These are phyloP conservation scores for Penstemon eatonii DNA, from an alignment of 257 asterid genomes.

Conservation along the genomic window DNA sequence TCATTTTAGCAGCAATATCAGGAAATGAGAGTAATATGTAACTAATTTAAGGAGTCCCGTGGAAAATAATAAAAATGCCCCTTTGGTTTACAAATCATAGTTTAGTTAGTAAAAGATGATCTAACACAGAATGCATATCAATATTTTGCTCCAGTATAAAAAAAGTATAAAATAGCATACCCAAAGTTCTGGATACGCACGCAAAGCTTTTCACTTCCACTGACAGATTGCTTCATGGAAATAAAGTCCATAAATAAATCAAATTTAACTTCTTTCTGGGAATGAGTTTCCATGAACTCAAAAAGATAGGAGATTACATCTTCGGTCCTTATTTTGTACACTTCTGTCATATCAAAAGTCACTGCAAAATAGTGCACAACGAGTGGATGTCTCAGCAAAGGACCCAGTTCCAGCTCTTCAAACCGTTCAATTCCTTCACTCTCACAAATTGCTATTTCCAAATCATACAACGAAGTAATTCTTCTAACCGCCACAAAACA, in stretches of 20 bases:
- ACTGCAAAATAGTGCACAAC: constrained; percentile 68
- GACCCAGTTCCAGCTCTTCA: constrained; percentile 92
- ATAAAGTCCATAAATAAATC: constrained; percentile 68
- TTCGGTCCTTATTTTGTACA: constrained; percentile 62
- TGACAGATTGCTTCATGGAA: constrained; percentile 54
- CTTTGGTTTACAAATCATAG: background rate
- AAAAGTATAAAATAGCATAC: constrained; percentile 40
- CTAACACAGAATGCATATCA: constrained; percentile 3
- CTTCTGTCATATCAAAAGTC: constrained; percentile 57
- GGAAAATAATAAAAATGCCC: constrained; percentile 5
- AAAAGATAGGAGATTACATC: constrained; percentile 64
- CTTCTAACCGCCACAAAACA: constrained; percentile 88
- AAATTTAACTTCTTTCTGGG: constrained; percentile 42
- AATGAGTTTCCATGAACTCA: constrained; percentile 55
- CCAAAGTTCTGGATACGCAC: constrained; percentile 75
- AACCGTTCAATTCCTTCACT: constrained; percentile 70
- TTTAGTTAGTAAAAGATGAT: background rate
- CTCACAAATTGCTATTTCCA: constrained; percentile 80
- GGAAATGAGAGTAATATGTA: background rate
- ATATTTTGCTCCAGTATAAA: background rate
- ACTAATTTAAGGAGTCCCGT: background rate
- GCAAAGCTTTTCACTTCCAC: constrained; percentile 63
- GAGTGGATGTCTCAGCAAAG: constrained; percentile 78
- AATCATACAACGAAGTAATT: constrained; percentile 73
- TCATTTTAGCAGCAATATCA: background rate